Evolutionary conservation across 1,139 yeast genomes (phyloP).

Genomic region (Protomyces macrosporus): DNA sequence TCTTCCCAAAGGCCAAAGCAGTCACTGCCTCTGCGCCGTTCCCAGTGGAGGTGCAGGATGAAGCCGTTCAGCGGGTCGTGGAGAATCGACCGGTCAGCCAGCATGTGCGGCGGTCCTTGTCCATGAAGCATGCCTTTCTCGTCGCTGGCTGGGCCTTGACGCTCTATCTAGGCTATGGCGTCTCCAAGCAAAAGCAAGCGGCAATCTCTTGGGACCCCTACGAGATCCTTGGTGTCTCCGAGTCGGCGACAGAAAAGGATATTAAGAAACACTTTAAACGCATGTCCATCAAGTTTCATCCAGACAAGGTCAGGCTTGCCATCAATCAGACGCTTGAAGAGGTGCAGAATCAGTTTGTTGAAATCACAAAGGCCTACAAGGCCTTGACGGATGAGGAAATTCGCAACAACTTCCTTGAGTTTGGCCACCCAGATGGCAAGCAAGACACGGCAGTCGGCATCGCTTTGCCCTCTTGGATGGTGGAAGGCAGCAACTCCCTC

Average conservation of each 20-base stretch:
- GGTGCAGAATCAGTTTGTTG: constrained; percentile 72
- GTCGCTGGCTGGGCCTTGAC: constrained; percentile 25
- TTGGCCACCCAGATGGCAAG: constrained; percentile 98
- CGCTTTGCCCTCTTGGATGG: constrained; percentile 87
- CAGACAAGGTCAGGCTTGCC: constrained; percentile 69
- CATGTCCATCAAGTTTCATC: constrained; percentile 81
- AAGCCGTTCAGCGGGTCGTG: neutral
- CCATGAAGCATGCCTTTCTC: constrained; percentile 3
- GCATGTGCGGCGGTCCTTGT: constrained; percentile 1
- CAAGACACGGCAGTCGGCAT: constrained; percentile 93
- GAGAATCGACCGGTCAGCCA: neutral
- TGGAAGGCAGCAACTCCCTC: constrained; percentile 75
- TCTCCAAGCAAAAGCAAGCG: constrained; percentile 34
- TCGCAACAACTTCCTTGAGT: constrained; percentile 72
- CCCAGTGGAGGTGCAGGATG: constrained; percentile 6
- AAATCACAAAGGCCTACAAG: constrained; percentile 86
- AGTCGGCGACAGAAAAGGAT: constrained; percentile 65
- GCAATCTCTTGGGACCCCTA: constrained; percentile 78
- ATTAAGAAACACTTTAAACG: constrained; percentile 80
- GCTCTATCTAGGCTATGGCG: constrained; percentile 11
- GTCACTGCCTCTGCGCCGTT: neutral
- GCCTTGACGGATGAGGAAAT: constrained; percentile 88
- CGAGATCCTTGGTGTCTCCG: constrained; percentile 67
- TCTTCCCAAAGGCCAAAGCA: constrained; percentile 3
- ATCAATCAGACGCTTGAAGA: constrained; percentile 58